Evolutionary conservation across 2,329 filamentous ascomycete species (phyloP), one percentile per base, ranked within the genome.

Genomic region (Hirsutella thompsonii): DNA sequence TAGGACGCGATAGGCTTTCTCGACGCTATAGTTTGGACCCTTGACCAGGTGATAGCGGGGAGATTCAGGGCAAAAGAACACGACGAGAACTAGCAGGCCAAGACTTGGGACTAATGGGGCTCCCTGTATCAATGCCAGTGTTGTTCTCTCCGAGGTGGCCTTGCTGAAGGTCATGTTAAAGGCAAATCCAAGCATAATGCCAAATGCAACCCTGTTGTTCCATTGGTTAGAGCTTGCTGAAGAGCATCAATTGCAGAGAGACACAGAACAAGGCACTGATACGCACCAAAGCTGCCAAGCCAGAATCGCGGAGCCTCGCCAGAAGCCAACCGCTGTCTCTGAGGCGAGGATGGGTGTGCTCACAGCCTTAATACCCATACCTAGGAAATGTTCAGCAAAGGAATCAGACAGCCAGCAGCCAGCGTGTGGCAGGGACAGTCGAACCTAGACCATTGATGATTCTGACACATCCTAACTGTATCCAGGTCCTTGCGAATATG

Each of bases 361-460:
- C 29, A 69, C 65, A 1, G 67, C 67, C 44, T 69, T 69, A 20
- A 70, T 58, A 0, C 67, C 67, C 67, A 70, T 70, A 1, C 63
- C 66, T 59, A 36, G 2, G 2, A n/a, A n/a, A 3, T 6, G 2
- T 38, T 21, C 14, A 10, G 50, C 8, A 44, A 38, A 4, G 2
- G 26, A 3, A 28, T 10, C 14, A 2, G 3, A 9, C 4, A n/a
- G 14, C 13, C 9, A n/a, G 4, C 19, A 21, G 35, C 6, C 34
- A 5, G 20, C 6, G 3, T 11, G n/a, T 18, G 18, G 11, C 14
- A 8, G 35, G 13, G 20, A 10, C 3, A 23, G 8, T 47, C 59
- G 42, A 32, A 64, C 62, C 61, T 16, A 66, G 45, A 4, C 63
- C 63, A 40, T 63, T 64, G 6, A 65, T 29, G 1, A 60, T 50